These are phyloP conservation scores for Ganoderma leucocontextum DNA, from an alignment of 1,284 basidiomycete genomes.

Conservation along the genomic window DNA sequence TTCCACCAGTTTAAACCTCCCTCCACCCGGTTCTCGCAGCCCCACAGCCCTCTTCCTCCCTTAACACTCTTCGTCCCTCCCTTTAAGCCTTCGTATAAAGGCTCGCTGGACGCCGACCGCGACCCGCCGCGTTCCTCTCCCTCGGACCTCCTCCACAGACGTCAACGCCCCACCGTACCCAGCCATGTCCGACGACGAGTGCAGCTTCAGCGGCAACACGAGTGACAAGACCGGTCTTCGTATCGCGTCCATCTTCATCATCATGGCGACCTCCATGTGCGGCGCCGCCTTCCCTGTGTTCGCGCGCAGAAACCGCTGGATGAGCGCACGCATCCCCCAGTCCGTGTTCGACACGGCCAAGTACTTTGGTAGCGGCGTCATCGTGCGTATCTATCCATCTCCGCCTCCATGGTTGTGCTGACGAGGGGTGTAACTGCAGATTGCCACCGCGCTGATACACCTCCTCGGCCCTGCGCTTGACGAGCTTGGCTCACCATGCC, in stretches of 20 bases:
- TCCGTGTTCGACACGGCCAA: slow-evolving; percentile 87
- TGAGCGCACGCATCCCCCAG: slow-evolving; percentile 63
- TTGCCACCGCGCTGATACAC: slow-evolving; percentile 93
- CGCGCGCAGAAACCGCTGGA: slow-evolving; percentile 63
- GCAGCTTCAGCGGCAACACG: slow-evolving; percentile 8
- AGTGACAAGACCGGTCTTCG: slow-evolving; percentile 58
- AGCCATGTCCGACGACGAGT: slow-evolving; percentile 4
- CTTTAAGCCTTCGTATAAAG: background rate
- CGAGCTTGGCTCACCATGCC: slow-evolving; percentile 76
- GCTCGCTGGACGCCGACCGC: background rate
- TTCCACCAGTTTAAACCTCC: slow-evolving; percentile 1
- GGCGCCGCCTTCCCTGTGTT: slow-evolving; percentile 89
- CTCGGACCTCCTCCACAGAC: background rate
- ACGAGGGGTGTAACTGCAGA: slow-evolving; percentile 51
- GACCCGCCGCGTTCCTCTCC: background rate
- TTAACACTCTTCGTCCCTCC: background rate
- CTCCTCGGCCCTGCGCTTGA: slow-evolving; percentile 81
- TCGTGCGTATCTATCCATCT: slow-evolving; percentile 56
- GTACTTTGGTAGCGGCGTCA: slow-evolving; percentile 95
- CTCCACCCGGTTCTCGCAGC: slow-evolving; percentile 3
- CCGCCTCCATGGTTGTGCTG: background rate
- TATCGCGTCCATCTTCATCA: slow-evolving; percentile 90
- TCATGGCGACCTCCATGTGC: slow-evolving; percentile 71
- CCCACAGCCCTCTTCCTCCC: background rate
- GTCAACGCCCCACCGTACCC: background rate